A percentile compares a stretch with the other conserved stretches of the same genome.
These are phyloP conservation scores for Escovopsis weberi DNA, from an alignment of 2,329 filamentous ascomycete genomes.

Conservation along the genomic window DNA sequence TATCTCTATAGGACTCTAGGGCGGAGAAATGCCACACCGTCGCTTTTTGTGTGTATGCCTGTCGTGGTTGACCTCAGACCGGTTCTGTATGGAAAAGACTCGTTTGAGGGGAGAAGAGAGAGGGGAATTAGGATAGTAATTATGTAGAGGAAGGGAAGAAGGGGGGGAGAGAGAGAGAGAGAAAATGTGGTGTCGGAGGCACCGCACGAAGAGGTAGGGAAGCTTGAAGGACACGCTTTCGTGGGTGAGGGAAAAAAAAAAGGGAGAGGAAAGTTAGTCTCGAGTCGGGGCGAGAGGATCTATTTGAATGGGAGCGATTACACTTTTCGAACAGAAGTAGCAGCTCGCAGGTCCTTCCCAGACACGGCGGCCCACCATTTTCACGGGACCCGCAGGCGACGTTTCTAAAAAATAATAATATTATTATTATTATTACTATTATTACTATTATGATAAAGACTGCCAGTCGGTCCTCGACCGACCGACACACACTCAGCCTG, in stretches of 20 bases:
- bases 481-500: background rate
- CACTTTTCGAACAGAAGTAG: background rate
- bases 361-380: background rate
- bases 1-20: conserved; percentile 4
- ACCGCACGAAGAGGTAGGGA: conserved; percentile 35
- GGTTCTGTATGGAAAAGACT: too few species aligned
- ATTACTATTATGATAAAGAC: too few species aligned
- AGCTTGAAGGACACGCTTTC: conserved; percentile 32
- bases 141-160: conserved; percentile 4
- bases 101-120: conserved; percentile 5
- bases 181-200: conserved; percentile 9
- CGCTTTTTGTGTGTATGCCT: background rate
- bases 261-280: conserved; percentile 13
- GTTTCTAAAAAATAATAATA: background rate
- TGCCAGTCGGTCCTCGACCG: too few species aligned
- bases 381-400: background rate
- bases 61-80: too few species aligned
- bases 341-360: conserved; percentile 2
- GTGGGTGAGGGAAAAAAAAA: conserved; percentile 30
- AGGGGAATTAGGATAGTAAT: conserved; percentile 5
- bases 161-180: conserved; percentile 7
- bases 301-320: conserved; percentile 22
- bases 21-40: conserved; percentile 3
- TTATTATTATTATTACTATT: too few species aligned
- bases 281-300: conserved; percentile 19